These are phyloP conservation scores for Penicillium verrucosum DNA, from an alignment of 2,329 filamentous ascomycete genomes.

Conservation along the genomic window DNA sequence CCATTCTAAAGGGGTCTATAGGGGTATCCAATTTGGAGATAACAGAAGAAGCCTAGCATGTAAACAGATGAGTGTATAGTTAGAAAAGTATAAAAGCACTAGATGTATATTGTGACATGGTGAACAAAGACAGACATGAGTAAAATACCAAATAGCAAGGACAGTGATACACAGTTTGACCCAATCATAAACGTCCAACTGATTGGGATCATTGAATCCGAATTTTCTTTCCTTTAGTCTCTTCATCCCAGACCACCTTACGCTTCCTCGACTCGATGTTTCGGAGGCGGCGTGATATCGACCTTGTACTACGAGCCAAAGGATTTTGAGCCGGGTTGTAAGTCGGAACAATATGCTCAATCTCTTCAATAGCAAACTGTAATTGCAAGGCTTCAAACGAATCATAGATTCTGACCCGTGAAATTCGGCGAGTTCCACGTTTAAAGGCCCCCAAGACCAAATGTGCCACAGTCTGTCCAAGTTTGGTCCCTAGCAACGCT, in stretches of 20 bases:
- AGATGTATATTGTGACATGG: neutral
- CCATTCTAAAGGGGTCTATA: neutral
- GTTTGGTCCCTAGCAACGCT: neutral
- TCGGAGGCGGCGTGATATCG: neutral
- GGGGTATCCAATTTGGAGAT: neutral
- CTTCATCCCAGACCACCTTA: no score
- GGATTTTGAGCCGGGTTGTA: no score
- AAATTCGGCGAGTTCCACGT: slow-evolving; percentile 2
- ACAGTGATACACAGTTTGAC: neutral
- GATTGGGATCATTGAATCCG: neutral
- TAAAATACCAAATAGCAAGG: neutral
- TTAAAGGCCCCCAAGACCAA: slow-evolving; percentile 5
- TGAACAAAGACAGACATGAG: neutral
- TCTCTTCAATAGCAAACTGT: neutral
- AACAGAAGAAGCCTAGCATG: neutral
- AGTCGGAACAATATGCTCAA: neutral
- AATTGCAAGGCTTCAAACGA: neutral
- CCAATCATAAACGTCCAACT: neutral
- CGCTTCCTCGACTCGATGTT: neutral
- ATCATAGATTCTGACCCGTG: neutral
- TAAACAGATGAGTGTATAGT: neutral
- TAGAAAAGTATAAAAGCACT: neutral
- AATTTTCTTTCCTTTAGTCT: neutral
- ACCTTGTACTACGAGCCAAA: neutral
- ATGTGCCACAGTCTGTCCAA: slow-evolving; percentile 1